A percentile compares a stretch with the other conserved stretches of the same genome.
Conservation (phyloP, 2,329 filamentous ascomycete species). For the Verticillium nubilum region DNA sequence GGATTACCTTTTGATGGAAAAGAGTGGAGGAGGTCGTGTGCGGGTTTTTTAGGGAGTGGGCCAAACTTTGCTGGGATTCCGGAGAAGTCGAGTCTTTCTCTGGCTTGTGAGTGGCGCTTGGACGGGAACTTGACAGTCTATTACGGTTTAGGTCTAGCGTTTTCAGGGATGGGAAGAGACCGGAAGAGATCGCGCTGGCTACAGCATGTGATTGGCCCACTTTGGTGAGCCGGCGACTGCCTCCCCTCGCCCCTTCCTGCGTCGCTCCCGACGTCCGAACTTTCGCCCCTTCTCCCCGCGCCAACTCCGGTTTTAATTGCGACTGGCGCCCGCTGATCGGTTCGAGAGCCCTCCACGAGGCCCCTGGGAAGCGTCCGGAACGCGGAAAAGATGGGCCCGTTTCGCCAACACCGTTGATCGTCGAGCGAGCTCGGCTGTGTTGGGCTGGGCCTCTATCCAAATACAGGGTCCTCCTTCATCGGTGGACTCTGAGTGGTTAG, state of each 20-base stretch:
- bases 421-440: neutral
- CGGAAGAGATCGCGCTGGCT: neutral
- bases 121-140: neutral
- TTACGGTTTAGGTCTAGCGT: neutral
- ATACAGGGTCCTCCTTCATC: neutral
- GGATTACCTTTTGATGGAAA: neutral
- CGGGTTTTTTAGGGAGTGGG: constrained; percentile 14
- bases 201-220: neutral
- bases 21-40: constrained; percentile 10
- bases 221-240: neutral
- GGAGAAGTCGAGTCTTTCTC: constrained; percentile 8
- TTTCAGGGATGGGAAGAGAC: neutral
- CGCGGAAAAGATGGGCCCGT: neutral
- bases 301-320: neutral
- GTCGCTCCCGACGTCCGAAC: neutral
- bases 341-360: neutral
- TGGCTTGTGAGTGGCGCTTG: neutral
- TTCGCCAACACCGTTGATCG: neutral
- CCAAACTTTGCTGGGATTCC: constrained; percentile 10
- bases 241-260: neutral
- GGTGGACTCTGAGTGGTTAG: neutral
- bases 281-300: neutral
- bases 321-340: neutral
- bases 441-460: neutral
- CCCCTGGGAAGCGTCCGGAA: neutral